A percentile compares a stretch with the other conserved stretches of the same genome.
Evolutionary conservation across 148 eudicot species (phyloP).

Genomic region (Cornus suecica): DNA sequence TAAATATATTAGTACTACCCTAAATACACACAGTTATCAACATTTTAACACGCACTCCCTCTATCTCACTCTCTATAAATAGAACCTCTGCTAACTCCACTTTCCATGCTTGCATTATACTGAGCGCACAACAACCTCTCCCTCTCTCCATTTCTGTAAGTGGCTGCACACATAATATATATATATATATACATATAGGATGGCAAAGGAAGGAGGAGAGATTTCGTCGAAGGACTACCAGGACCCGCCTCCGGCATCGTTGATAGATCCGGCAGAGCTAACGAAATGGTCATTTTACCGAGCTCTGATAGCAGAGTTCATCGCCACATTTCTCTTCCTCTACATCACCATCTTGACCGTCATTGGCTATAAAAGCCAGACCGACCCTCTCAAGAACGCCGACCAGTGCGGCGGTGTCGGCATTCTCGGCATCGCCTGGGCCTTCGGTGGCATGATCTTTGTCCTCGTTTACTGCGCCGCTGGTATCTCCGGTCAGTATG

Average conservation of each 20-base stretch:
- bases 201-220: constrained; percentile 48
- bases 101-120: neutral
- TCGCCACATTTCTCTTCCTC: too few species aligned
- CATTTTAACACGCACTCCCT: neutral
- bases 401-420: constrained; percentile 66
- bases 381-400: neutral
- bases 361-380: constrained; percentile 56
- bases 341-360: constrained; percentile 64
- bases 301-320: constrained; percentile 62
- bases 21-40: constrained; percentile 2
- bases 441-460: constrained; percentile 86
- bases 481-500: constrained; percentile 68
- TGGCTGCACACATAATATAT: too few species aligned
- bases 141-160: too few species aligned
- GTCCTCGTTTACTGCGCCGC: constrained; percentile 85
- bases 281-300: constrained; percentile 63
- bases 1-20: neutral
- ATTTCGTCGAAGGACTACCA: constrained; percentile 61
- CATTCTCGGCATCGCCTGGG: too few species aligned
- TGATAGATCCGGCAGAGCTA: constrained; percentile 47
- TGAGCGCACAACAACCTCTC: neutral
- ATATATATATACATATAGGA: too few species aligned
- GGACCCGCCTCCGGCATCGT: too few species aligned
- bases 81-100: constrained; percentile 13
- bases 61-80: constrained; percentile 29